These are phyloP conservation scores for Verticillium nonalfalfae DNA, from an alignment of 2,329 filamentous ascomycete genomes.

Conservation along the genomic window DNA sequence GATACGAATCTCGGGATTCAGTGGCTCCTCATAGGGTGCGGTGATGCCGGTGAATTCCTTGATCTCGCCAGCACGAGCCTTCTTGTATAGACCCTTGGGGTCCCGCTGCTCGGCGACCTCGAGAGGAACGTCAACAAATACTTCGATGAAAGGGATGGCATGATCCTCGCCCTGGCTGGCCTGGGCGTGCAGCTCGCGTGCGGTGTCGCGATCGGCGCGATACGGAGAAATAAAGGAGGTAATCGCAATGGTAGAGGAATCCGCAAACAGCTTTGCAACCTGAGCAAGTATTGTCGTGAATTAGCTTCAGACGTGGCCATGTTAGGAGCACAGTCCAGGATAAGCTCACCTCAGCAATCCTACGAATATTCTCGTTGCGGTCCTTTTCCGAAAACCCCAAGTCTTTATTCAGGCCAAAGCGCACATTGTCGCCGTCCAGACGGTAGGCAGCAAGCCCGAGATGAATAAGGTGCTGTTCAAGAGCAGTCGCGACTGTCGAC, in stretches of 20 bases:
- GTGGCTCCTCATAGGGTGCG: conserved; percentile 88
- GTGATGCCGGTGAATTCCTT: conserved; percentile 96
- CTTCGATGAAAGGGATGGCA: conserved; percentile 83
- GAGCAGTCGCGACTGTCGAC: conserved; percentile 91
- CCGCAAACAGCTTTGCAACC: conserved; percentile 95
- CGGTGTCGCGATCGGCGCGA: conserved; percentile 75
- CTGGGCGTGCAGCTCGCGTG: conserved; percentile 70
- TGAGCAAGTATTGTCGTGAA: conserved; percentile 17
- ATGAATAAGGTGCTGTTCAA: conserved; percentile 94
- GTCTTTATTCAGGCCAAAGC: conserved; percentile 97
- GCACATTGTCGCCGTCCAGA: conserved; percentile 96
- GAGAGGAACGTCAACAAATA: conserved; percentile 86
- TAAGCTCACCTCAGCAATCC: conserved; percentile 69
- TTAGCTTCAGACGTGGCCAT: not conserved
- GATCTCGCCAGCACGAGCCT: conserved; percentile 87
- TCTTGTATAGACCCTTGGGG: conserved; percentile 97
- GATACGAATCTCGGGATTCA: conserved; percentile 81
- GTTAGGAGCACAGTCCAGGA: not conserved
- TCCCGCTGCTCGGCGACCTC: conserved; percentile 92
- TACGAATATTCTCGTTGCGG: conserved; percentile 94
- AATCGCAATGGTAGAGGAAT: conserved; percentile 78
- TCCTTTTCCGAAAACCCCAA: conserved; percentile 90
- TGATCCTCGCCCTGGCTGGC: conserved; percentile 52
- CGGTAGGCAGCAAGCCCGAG: conserved; percentile 79
- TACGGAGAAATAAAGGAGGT: conserved; percentile 98